Conservation (phyloP, 1,284 basidiomycete species). For the Amylostereum chailletii region DNA sequence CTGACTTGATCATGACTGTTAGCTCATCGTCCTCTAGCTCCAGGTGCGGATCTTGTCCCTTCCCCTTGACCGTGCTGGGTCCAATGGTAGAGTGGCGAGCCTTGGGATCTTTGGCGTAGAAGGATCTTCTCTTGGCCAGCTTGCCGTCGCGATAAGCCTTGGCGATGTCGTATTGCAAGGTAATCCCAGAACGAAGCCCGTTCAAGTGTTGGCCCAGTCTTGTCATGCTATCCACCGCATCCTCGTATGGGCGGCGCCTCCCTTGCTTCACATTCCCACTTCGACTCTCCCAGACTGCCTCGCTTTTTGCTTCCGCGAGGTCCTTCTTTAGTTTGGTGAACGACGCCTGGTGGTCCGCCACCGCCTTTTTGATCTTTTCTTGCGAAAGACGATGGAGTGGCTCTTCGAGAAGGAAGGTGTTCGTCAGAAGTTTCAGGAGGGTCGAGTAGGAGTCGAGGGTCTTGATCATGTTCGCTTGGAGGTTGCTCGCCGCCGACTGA, state of each 20-base stretch:
- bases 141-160: conserved; percentile 54
- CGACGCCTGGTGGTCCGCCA: conserved; percentile 76
- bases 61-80: conserved; percentile 14
- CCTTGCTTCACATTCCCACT: conserved; percentile 25
- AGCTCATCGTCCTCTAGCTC: conserved; percentile 40
- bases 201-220: conserved; percentile 87
- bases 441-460: conserved; percentile 85
- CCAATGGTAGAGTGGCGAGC: not conserved
- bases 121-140: conserved; percentile 23
- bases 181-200: conserved; percentile 76
- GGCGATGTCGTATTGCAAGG: conserved; percentile 75
- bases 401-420: conserved; percentile 81
- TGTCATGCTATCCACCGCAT: conserved; percentile 77
- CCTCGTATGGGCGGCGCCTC: conserved; percentile 63
- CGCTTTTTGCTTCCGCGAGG: conserved; percentile 76
- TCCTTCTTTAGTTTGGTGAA: conserved; percentile 84
- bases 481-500: conserved; percentile 72
- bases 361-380: conserved; percentile 63
- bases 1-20: conserved; percentile 48
- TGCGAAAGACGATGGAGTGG: conserved; percentile 41
- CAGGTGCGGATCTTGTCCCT: conserved; percentile 15
- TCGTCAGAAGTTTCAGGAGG: conserved; percentile 71
- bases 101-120: conserved; percentile 7
- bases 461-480: conserved; percentile 79
- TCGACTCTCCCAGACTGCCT: conserved; percentile 50